Evolutionary conservation across 1,284 basidiomycete genomes (phyloP).

Genomic region (Ganoderma resinaceum): DNA sequence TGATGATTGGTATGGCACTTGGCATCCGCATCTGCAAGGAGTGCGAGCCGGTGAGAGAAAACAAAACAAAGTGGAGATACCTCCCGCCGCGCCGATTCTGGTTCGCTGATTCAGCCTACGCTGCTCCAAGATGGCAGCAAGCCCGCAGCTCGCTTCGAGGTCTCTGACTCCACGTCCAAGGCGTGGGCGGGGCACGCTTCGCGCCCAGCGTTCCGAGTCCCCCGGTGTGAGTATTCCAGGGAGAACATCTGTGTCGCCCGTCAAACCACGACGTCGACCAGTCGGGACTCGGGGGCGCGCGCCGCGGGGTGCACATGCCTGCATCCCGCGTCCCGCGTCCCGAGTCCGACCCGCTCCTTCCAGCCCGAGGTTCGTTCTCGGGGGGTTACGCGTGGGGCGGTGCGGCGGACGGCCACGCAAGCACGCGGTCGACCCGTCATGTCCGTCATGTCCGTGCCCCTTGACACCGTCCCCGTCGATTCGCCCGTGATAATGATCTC

Average conservation of each 20-base stretch:
- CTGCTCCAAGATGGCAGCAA: too few relatives aligned
- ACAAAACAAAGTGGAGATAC: neutral
- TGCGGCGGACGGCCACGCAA: neutral
- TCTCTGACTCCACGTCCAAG: neutral
- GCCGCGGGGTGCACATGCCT: neutral
- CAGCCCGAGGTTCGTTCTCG: neutral
- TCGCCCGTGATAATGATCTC: neutral
- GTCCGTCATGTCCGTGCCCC: constrained; percentile 3
- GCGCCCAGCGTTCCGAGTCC: neutral
- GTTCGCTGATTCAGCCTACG: too few relatives aligned
- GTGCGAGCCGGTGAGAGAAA: neutral
- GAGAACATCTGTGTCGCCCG: neutral
- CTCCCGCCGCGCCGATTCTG: neutral
- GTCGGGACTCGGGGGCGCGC: neutral
- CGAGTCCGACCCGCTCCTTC: neutral
- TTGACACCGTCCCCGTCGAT: neutral
- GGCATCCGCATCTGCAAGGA: neutral
- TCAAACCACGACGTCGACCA: neutral
- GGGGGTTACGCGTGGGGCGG: neutral
- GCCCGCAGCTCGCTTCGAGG: neutral
- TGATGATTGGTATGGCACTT: neutral
- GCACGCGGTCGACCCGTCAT: constrained; percentile 7
- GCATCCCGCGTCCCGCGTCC: neutral
- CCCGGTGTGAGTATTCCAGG: neutral
- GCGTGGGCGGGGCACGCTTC: neutral